A percentile compares a stretch with the other conserved stretches of the same genome.
Conservation (phyloP, 139 green algal genomes). For the Chlamydomonas urium region DNA sequence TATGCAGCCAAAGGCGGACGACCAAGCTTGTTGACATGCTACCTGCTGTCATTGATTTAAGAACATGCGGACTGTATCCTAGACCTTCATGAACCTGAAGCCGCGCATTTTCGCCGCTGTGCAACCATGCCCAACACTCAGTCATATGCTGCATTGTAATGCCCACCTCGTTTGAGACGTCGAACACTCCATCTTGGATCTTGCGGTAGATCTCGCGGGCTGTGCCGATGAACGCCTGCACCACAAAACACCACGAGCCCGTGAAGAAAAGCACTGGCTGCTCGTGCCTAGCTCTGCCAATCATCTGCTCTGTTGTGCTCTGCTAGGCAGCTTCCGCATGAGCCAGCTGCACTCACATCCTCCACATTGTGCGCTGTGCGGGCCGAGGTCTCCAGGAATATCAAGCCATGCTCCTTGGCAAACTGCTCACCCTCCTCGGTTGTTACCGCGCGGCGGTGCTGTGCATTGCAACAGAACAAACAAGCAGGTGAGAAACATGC, state of each 20-base stretch:
- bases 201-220: slow-evolving; percentile 96
- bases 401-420: slow-evolving; percentile 95
- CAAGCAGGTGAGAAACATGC: no score
- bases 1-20: neutral
- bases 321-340: no score
- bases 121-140: neutral
- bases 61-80: neutral
- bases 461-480: slow-evolving; percentile 10
- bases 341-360: slow-evolving; percentile 55
- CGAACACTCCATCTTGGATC: slow-evolving; percentile 91
- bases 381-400: slow-evolving; percentile 98
- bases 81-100: neutral
- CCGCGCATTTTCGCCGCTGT: neutral
- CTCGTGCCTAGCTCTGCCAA: no score
- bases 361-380: slow-evolving; percentile 98
- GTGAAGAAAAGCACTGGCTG: no score
- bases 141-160: neutral
- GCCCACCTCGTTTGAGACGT: slow-evolving; percentile 93
- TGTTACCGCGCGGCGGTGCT: slow-evolving; percentile 87
- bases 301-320: no score
- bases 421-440: slow-evolving; percentile 98
- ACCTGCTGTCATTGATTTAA: neutral
- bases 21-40: neutral
- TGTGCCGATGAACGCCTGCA: slow-evolving; percentile 96
- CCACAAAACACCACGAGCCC: no score